Percentiles rank a stretch among this genome's conserved stretches.
These are phyloP conservation scores for Zancudomyces culisetae DNA, from an alignment of 371 early-diverging fungal species.

Conservation along the genomic window DNA sequence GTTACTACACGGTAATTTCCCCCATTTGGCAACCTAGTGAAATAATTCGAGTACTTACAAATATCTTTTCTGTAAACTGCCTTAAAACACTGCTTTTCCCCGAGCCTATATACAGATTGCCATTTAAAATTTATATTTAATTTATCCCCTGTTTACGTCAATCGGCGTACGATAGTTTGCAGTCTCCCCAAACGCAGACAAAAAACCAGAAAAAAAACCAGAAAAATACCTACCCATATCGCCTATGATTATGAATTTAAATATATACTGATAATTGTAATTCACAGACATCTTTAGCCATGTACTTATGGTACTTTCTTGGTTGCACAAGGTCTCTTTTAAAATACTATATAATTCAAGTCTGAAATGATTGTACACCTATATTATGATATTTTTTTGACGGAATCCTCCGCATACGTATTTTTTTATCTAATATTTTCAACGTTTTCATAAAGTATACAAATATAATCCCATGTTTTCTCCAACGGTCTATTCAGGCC, in stretches of 20 bases:
- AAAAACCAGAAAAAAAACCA: neutral
- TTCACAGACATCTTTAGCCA: conserved; percentile 6
- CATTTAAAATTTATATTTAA: neutral
- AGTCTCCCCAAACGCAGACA: neutral
- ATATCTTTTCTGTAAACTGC: conserved; percentile 21
- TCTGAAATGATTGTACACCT: too few species aligned
- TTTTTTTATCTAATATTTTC: too few species aligned
- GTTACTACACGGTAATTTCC: neutral
- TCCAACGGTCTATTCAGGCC: too few species aligned
- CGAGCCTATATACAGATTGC: conserved; percentile 4
- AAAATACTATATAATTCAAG: too few species aligned
- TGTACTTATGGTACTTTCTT: too few species aligned
- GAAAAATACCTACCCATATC: conserved; percentile 17
- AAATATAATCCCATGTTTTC: too few species aligned
- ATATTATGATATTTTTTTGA: too few species aligned
- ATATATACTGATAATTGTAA: conserved; percentile 24
- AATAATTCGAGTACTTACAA: conserved; percentile 10
- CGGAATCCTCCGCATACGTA: too few species aligned
- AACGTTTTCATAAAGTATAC: too few species aligned
- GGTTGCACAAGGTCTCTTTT: too few species aligned
- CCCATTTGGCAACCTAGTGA: neutral
- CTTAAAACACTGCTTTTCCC: conserved; percentile 26
- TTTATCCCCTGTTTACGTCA: neutral
- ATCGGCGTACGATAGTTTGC: neutral
- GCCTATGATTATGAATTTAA: conserved; percentile 26